These are phyloP conservation scores for Cardamine occulta DNA, from an alignment of 345 rosid genomes.

Conservation along the genomic window DNA sequence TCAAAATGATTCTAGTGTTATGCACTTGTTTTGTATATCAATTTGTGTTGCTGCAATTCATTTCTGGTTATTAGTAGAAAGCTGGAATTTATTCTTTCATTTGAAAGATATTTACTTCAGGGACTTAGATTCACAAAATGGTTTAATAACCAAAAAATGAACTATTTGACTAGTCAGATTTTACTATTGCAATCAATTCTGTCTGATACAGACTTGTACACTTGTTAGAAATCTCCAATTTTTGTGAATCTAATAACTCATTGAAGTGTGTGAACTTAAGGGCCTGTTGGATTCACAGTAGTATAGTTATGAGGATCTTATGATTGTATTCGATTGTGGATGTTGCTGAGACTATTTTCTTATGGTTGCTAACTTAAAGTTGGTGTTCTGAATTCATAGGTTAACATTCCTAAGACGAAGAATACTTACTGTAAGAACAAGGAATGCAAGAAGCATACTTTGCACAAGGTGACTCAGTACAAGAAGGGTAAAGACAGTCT, in stretches of 20 bases:
- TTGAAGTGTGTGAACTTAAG: too few species aligned
- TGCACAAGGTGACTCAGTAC: conserved; percentile 90
- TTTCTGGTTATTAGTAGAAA: neutral
- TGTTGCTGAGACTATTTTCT: neutral
- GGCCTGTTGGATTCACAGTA: neutral
- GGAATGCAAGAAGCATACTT: conserved; percentile 87
- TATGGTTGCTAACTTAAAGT: neutral
- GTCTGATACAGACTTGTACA: neutral
- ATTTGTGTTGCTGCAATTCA: neutral
- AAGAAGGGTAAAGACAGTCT: conserved; percentile 92
- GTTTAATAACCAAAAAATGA: neutral
- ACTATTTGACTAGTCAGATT: neutral
- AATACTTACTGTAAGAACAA: conserved; percentile 82
- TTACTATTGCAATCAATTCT: neutral
- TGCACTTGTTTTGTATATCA: neutral
- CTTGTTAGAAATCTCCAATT: too few species aligned
- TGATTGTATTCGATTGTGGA: neutral
- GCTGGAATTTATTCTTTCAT: neutral
- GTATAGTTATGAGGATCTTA: neutral
- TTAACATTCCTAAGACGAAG: conserved; percentile 88
- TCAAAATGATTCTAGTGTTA: neutral
- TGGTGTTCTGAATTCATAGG: conserved; percentile 47
- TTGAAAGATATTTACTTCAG: neutral
- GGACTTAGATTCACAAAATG: neutral
- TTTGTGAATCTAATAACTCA: too few species aligned